These are phyloP conservation scores for Miscanthus lutarioriparius DNA, from an alignment of 176 grass and related monocot species.

Conservation along the genomic window DNA sequence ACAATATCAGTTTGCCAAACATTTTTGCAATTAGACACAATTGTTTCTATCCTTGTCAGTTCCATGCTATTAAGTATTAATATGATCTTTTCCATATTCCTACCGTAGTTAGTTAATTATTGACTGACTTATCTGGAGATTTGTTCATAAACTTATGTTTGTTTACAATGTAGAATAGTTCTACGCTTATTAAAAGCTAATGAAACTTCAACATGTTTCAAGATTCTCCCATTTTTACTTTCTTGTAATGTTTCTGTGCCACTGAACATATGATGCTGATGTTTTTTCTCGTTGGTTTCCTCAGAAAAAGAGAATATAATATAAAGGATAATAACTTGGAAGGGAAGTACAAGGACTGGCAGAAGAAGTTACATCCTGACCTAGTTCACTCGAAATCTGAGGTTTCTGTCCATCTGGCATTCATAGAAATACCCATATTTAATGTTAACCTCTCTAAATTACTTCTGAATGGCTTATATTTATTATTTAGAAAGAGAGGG, in stretches of 20 bases:
- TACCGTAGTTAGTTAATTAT: neutral
- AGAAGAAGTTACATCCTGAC: constrained; percentile 97
- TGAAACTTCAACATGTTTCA: neutral
- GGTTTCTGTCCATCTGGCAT: constrained; percentile 44
- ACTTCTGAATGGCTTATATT: constrained; percentile 30
- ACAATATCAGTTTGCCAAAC: neutral
- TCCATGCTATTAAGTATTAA: neutral
- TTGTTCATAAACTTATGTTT: neutral
- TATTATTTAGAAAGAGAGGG: constrained; percentile 67
- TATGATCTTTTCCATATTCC: neutral
- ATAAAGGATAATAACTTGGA: constrained; percentile 66
- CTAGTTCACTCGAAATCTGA: constrained; percentile 95
- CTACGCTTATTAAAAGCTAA: neutral
- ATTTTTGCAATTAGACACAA: neutral
- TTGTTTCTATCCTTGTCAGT: neutral
- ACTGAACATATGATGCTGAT: neutral
- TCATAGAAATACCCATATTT: neutral
- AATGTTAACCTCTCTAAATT: neutral
- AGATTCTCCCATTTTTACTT: neutral
- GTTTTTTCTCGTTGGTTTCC: constrained; percentile 32
- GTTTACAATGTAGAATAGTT: neutral
- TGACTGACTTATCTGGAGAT: neutral
- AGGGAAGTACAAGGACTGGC: constrained; percentile 90
- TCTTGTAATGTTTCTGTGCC: neutral
- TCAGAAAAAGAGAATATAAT: constrained; percentile 57